Percentiles rank a stretch among this genome's conserved stretches.
These are phyloP conservation scores for Tilletia horrida DNA, from an alignment of 1,284 basidiomycete species.

Conservation along the genomic window DNA sequence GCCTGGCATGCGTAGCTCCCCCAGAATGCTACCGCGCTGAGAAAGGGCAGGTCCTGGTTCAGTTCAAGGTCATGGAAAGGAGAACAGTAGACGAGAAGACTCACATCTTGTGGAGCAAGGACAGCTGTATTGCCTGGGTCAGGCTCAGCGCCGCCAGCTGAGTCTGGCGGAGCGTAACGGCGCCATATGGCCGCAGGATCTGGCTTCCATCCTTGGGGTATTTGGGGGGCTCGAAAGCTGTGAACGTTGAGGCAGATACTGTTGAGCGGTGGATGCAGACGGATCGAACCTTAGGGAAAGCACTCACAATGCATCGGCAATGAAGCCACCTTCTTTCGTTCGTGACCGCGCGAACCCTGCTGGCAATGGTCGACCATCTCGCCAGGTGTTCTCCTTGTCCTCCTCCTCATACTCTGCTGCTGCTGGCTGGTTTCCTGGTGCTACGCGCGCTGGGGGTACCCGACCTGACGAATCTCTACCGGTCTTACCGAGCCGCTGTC, in stretches of 20 bases:
- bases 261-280: too few relatives aligned
- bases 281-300: neutral
- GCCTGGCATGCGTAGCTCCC: constrained; percentile 70
- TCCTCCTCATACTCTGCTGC: neutral
- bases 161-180: constrained; percentile 29
- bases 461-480: too few relatives aligned
- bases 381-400: constrained; percentile 57
- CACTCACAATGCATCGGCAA: neutral
- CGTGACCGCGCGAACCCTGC: constrained; percentile 63
- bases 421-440: neutral
- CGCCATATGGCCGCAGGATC: constrained; percentile 77
- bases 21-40: constrained; percentile 69
- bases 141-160: constrained; percentile 31
- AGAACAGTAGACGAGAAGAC: constrained; percentile 56
- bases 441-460: too few relatives aligned
- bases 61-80: constrained; percentile 51
- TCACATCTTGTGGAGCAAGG: constrained; percentile 9
- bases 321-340: constrained; percentile 8
- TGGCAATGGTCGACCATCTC: constrained; percentile 71
- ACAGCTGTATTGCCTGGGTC: neutral
- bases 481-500: too few relatives aligned
- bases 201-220: constrained; percentile 79
- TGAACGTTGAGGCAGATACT: constrained; percentile 64
- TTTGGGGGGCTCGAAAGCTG: constrained; percentile 67
- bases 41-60: neutral